Conservation (phyloP, 257 asterid species). For the Perilla frutescens region DNA sequence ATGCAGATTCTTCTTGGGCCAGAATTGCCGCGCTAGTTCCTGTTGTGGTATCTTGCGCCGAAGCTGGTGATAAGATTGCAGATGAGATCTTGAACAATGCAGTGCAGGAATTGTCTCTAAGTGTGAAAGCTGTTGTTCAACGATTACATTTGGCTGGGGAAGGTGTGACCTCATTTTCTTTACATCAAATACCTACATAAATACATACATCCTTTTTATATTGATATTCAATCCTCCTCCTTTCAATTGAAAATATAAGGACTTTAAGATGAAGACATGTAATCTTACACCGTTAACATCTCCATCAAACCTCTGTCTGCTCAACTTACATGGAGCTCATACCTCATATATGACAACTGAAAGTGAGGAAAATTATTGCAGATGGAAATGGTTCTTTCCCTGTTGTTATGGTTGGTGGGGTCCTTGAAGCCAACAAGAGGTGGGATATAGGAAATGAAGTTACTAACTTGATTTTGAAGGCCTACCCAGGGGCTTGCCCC, state of each 20-base stretch:
- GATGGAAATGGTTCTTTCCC: slow-evolving; percentile 81
- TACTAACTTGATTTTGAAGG: slow-evolving; percentile 60
- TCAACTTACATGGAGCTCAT: neutral
- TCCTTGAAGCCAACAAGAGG: slow-evolving; percentile 76
- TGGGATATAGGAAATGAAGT: slow-evolving; percentile 93
- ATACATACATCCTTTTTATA: neutral
- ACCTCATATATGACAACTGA: slow-evolving; percentile 24
- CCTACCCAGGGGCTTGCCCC: slow-evolving; percentile 73
- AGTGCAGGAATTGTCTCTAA: slow-evolving; percentile 77
- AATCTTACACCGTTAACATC: neutral
- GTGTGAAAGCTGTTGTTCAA: slow-evolving; percentile 88
- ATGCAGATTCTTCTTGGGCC: slow-evolving; percentile 99
- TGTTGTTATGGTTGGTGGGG: slow-evolving; percentile 94
- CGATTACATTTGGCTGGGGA: slow-evolving; percentile 81
- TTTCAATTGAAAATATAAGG: slow-evolving; percentile 2
- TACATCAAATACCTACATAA: neutral
- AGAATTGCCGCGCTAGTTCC: slow-evolving; percentile 98
- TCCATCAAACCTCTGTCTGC: slow-evolving; percentile 13
- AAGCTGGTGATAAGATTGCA: slow-evolving; percentile 88
- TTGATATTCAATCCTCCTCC: neutral
- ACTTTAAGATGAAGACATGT: slow-evolving; percentile 8
- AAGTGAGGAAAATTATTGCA: slow-evolving; percentile 45
- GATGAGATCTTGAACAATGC: slow-evolving; percentile 73
- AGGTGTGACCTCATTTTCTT: slow-evolving; percentile 50
- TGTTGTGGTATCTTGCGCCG: slow-evolving; percentile 87